Conservation (phyloP, 2,329 filamentous ascomycete species). For the Phialophora chinensis region DNA sequence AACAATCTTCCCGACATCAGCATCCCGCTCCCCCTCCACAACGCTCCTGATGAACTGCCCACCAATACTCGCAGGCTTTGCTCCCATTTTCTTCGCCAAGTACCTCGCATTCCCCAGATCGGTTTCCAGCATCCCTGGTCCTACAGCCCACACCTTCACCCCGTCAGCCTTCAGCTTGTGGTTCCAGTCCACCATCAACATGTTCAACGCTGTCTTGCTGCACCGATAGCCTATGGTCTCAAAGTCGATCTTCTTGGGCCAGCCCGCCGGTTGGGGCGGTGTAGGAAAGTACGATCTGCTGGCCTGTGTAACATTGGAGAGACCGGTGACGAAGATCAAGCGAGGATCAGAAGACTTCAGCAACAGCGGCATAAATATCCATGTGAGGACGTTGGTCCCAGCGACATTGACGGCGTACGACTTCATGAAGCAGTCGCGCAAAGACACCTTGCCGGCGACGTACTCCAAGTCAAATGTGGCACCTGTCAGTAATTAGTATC, state of each 20-base stretch:
- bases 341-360: constrained; percentile 40
- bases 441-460: constrained; percentile 39
- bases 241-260: constrained; percentile 49
- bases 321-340: constrained; percentile 49
- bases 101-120: constrained; percentile 45
- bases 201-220: constrained; percentile 54
- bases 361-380: constrained; percentile 42
- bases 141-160: constrained; percentile 57
- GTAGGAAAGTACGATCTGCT: constrained; percentile 31
- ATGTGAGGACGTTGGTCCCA: constrained; percentile 34
- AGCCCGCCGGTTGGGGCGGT: constrained; percentile 45
- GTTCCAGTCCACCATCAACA: constrained; percentile 45
- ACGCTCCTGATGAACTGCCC: constrained; percentile 40
- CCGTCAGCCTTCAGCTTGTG: constrained; percentile 49
- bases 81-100: constrained; percentile 33
- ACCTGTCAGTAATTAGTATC: constrained; percentile 24
- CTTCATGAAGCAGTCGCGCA: constrained; percentile 52
- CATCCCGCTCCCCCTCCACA: constrained; percentile 42
- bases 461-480: constrained; percentile 44
- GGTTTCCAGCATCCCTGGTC: constrained; percentile 57
- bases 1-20: constrained; percentile 43
- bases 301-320: constrained; percentile 25
- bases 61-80: constrained; percentile 43
- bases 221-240: constrained; percentile 44
- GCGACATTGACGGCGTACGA: constrained; percentile 39